A percentile compares a stretch with the other conserved stretches of the same genome.
These are phyloP conservation scores for Pyricularia grisea DNA, from an alignment of 2,329 filamentous ascomycete genomes.

Conservation along the genomic window DNA sequence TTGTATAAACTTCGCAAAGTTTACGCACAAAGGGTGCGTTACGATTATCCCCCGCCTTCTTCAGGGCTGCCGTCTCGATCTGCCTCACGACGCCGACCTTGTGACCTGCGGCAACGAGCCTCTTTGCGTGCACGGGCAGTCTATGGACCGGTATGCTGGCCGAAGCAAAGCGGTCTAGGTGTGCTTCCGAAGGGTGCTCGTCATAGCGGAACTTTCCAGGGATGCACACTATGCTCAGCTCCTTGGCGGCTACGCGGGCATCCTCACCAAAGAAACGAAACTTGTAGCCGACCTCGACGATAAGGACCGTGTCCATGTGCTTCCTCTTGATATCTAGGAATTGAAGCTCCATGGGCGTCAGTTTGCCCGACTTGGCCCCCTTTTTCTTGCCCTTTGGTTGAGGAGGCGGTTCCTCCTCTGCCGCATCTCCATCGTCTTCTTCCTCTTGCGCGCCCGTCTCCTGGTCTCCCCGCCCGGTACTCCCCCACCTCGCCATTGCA, in stretches of 20 bases:
- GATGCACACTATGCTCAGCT: conserved; percentile 91
- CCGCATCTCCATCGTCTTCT: conserved; percentile 27
- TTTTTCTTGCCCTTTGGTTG: conserved; percentile 54
- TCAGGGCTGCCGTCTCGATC: conserved; percentile 88
- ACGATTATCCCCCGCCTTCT: conserved; percentile 89
- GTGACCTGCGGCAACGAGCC: conserved; percentile 82
- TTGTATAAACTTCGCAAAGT: conserved; percentile 94
- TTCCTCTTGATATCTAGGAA: conserved; percentile 90
- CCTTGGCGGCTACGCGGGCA: conserved; percentile 78
- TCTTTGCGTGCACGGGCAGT: conserved; percentile 86
- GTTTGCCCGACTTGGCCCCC: conserved; percentile 59
- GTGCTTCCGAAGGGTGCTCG: conserved; percentile 86
- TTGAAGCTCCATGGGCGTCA: conserved; percentile 91
- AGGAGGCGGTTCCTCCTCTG: conserved; percentile 38
- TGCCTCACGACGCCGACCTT: conserved; percentile 95
- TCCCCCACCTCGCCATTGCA: conserved; percentile 41
- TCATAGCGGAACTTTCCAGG: conserved; percentile 92
- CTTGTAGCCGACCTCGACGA: conserved; percentile 96
- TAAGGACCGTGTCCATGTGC: conserved; percentile 75
- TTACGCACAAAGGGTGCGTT: conserved; percentile 88
- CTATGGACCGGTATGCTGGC: conserved; percentile 92
- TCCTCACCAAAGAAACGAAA: conserved; percentile 97
- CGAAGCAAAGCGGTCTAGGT: conserved; percentile 84
- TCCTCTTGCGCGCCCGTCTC: conserved; percentile 27
- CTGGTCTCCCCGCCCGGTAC: conserved; percentile 43